Evolutionary conservation across 306 rosid genomes (phyloP), one percentile per base, ranked within the genome.

Genomic region (Prunus fruticosa): DNA sequence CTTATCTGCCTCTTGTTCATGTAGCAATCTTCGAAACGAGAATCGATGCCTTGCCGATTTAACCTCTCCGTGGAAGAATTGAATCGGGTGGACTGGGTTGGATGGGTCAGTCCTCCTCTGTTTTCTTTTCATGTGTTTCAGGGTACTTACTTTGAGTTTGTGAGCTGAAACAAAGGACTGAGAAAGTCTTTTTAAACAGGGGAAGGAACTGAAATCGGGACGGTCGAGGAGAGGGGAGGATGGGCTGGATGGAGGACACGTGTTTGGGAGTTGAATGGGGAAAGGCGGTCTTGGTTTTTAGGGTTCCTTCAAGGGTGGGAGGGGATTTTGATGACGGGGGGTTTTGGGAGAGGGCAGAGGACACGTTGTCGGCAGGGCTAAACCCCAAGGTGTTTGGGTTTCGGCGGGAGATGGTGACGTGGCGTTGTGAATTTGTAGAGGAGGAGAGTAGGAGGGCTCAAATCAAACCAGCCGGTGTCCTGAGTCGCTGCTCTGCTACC

Each of bases 1-100:
- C 67, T 71, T 4, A 78, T 84, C n/a, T 58, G 78, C 41, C 83
- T 70, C 85, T 76, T 80, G 2, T 10, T 75, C 69, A 2, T 74
- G 20, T 32, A 20, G 56, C 64, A 79, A 23, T 38, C 8, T 1
- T 73, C 22, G 25, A n/a, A 76, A 28, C 69, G 46, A 4, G 49
- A 68, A 0, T 79, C 75, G 11, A 75, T 62, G 47, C 56, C 34
- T 41, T 76, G 76, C 8, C 74, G 76, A 62, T 64, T 84, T 43
- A 49, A 16, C 47, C 62, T 82, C 66, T 64, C 74, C 80, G 67
- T 84, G 25, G 74, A 20, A 27, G 77, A 63, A 11, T 54, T 12
- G 13, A 46, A 43, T 18, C 5, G 8, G 60, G 20, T 2, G 43
- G 43, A 6, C 38, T 32, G 7, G 38, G 5, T 34, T 34, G 43